Evolutionary conservation across 331 rosid genomes (phyloP), one percentile per base, ranked within the genome.

Genomic region (Acacia concinna): DNA sequence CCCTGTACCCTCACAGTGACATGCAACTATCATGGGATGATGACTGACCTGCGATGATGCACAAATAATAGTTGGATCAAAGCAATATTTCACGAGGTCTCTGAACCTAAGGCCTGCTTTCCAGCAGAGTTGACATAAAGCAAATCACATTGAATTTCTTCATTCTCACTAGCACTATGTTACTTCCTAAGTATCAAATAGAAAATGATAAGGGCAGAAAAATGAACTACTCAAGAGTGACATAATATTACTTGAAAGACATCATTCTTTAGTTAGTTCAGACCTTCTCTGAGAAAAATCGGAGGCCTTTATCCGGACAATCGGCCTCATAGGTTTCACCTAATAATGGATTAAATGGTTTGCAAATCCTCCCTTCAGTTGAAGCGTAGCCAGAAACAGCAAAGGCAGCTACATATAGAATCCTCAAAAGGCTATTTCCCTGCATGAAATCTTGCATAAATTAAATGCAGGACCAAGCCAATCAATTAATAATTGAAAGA

Each of bases 271-370:
- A 44, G 71, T 63, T 37, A 68, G 68, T 31, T 77, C 40, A 13
- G 31, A 94, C 98, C 98, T 94, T 94, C 86, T 94, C 98, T 8
- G 98, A 91, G 81, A 92, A 84, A 75, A 94, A 94, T 27, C 86
- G 91, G 37, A 92, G 88, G 81, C 98, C 98, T 86, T 87, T 94
- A 78, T 94, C 98, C 41, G 97, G 91, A 82, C 82, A 91, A 71
- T 94, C 93, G 68, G 98, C 98, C 71, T 94, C 98, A 44, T 92
- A 94, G 49, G 98, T 94, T 85, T 94, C 98, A 79, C 98, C 97
- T 68, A 94, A 85, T 79, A 94, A 82, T 17, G 98, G 98, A 85
- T 94, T 94, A 71, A 94, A 94, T 12, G 98, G 98, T 84, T 94
- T 94, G 85, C 97, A 92, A 66, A 85, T 91, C 86, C 93, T 88